These are phyloP conservation scores for Chaetomiaceae sp. DNA, from an alignment of 2,329 filamentous ascomycete species.

Conservation along the genomic window DNA sequence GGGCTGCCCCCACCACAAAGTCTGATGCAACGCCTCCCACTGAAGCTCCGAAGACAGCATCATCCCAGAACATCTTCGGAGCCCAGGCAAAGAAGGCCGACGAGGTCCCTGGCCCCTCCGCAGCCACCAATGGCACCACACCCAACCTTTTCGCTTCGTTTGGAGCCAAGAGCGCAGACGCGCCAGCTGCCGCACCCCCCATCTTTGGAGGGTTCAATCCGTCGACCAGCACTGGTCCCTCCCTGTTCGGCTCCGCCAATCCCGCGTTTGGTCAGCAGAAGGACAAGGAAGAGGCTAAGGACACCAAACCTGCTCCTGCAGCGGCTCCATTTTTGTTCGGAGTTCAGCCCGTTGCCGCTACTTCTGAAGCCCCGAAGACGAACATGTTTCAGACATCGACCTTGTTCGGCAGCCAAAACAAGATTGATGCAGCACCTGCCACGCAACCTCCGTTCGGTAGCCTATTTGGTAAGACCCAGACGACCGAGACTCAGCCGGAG, in stretches of 20 bases:
- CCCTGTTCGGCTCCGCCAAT: conserved; percentile 20
- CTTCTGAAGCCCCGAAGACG: conserved; percentile 20
- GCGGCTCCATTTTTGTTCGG: conserved; percentile 25
- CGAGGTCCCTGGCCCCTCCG: conserved; percentile 9
- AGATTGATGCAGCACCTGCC: conserved; percentile 15
- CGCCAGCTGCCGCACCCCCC: conserved; percentile 11
- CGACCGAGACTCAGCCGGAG: conserved; percentile 10
- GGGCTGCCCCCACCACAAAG: conserved; percentile 19
- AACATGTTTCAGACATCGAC: conserved; percentile 32
- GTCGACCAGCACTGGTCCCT: conserved; percentile 12
- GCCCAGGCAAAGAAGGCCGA: conserved; percentile 17
- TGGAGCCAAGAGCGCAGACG: conserved; percentile 14
- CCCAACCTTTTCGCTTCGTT: conserved; percentile 15
- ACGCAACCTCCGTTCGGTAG: conserved; percentile 12
- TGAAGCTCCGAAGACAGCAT: conserved; percentile 9
- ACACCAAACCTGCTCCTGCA: conserved; percentile 15
- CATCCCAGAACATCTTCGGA: conserved; percentile 23
- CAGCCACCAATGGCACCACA: conserved; percentile 16
- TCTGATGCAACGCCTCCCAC: conserved; percentile 15
- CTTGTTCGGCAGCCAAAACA: conserved; percentile 36
- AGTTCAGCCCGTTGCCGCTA: conserved; percentile 14
- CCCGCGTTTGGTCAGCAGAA: conserved; percentile 20
- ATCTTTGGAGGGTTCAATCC: conserved; percentile 17
- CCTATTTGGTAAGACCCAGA: conserved; percentile 22
- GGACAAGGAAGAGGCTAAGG: conserved; percentile 17